Percentiles rank a stretch among this genome's conserved stretches.
Conservation (phyloP, 2,329 filamentous ascomycete genomes). For the Mariannaea sp. region DNA sequence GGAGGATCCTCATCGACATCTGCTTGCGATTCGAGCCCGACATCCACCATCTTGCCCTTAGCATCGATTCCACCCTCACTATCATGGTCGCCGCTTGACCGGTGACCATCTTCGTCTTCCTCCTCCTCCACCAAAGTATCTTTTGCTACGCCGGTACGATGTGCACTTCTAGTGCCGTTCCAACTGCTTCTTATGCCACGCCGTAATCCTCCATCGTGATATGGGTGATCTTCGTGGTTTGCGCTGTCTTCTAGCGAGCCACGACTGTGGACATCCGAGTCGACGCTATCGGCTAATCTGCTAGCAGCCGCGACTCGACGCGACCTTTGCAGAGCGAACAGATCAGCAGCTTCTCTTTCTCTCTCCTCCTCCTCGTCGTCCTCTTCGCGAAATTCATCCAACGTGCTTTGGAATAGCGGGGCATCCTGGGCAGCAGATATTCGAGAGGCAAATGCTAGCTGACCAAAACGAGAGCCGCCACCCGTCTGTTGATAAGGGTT, state of each 20-base stretch:
- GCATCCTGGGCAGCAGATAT: conserved; percentile 75
- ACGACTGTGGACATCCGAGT: conserved; percentile 64
- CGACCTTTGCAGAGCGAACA: conserved; percentile 88
- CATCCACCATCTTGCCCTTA: conserved; percentile 79
- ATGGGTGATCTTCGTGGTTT: conserved; percentile 40
- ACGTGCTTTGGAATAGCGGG: conserved; percentile 90
- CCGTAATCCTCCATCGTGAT: conserved; percentile 53
- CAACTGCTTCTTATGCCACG: conserved; percentile 68
- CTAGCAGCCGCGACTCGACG: conserved; percentile 85
- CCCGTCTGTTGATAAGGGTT: conserved; percentile 86
- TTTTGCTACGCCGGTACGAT: conserved; percentile 35
- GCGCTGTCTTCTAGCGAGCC: conserved; percentile 44
- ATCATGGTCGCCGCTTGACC: conserved; percentile 40
- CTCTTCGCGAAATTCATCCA: conserved; percentile 89
- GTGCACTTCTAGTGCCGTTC: conserved; percentile 58
- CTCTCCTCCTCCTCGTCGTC: conserved; percentile 92
- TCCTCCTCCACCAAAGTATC: conserved; percentile 48
- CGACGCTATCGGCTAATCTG: conserved; percentile 82
- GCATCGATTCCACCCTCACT: conserved; percentile 39
- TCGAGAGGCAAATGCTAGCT: conserved; percentile 74
- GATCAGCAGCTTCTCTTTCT: conserved; percentile 89
- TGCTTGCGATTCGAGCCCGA: conserved; percentile 75
- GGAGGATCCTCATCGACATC: conserved; percentile 63
- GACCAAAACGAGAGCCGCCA: conserved; percentile 72
- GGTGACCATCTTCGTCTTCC: conserved; percentile 49